Base-by-base conservation (phyloP, 1,284 basidiomycete species). In the Malassezia caprae region DNA sequence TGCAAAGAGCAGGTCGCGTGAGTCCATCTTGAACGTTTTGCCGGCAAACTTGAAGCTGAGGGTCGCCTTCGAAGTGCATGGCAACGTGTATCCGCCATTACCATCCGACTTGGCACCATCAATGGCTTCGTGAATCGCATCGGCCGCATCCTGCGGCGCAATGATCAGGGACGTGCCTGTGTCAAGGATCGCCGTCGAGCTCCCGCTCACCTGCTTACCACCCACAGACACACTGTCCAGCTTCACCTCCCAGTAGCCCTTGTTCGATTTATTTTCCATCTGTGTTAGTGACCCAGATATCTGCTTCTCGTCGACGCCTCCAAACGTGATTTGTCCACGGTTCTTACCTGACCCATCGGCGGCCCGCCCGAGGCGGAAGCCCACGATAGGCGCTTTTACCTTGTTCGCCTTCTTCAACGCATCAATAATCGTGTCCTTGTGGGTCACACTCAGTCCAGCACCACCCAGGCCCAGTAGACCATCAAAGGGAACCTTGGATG, bases 281-380 rank as follows among this genome's bases (percentile, higher is more conserved):
- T 69, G 63, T 41, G 69, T 65, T 21, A 76, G 59, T 32, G 46
- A 50, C 4, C 73, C 70, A 4, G 44, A 45, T 48, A 62, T 71
- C 53, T 86, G 86, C 59, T 79, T 78, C 10, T 75, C n/a, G 75
- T 90, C 86, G 42, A 88, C 80, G 8, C 81, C 85, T 44, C 87
- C 87, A 67, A 89, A 87, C 3, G 87, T 88, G 8, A 74, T 80
- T 75, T 86, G 80, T 51, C 88, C 87, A 65, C 88, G 84, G 70
- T 88, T 86, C 69, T 80, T 78, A 60, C 80, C 78, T 51, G 56
- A 55, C 31, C 53, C 54, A 41, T 72, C 72, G 10, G 82, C 79
- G 34, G 85, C 77, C 53, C 88, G 83, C 2, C 86, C 81, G 52
- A 91, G 82, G 75, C 86, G 87, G 79, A 82, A 89, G 12, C 86